A percentile compares a stretch with the other conserved stretches of the same genome.
phyloP scores from a whole-genome alignment of 1,139 yeast species.

The Tardiomyces depauwii region DNA sequence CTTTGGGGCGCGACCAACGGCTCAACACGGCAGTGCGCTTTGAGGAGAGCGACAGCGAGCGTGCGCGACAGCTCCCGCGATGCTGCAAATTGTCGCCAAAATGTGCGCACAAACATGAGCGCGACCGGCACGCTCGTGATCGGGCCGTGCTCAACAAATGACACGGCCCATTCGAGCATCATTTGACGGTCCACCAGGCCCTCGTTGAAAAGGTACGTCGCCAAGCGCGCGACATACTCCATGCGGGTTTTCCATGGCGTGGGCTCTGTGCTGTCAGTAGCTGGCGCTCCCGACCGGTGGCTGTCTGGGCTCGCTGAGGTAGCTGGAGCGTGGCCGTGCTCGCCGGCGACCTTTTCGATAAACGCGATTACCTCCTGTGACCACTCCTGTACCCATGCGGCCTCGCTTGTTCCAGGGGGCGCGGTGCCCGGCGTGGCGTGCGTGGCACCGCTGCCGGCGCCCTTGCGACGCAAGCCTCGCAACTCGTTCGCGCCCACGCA shows the following conservation, averaged over 20 bases:
- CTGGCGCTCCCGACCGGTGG: slow-evolving; percentile 5
- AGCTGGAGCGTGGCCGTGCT: not conserved
- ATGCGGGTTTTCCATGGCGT: slow-evolving; percentile 39
- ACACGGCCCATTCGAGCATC: slow-evolving; percentile 53
- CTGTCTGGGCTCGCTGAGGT: not conserved
- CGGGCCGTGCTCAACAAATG: slow-evolving; percentile 40
- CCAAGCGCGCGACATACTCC: slow-evolving; percentile 46
- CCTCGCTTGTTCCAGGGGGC: slow-evolving; percentile 29
- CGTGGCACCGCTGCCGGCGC: not conserved
- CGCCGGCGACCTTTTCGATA: slow-evolving; percentile 34
- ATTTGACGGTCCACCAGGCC: slow-evolving; percentile 49
- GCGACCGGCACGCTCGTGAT: slow-evolving; percentile 39
- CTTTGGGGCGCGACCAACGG: not conserved
- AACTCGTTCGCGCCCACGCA: slow-evolving; percentile 81
- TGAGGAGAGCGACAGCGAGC: slow-evolving; percentile 36
- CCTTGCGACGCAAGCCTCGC: slow-evolving; percentile 50
- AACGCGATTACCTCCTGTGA: slow-evolving; percentile 64
- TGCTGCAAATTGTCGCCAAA: slow-evolving; percentile 52
- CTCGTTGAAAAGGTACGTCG: slow-evolving; percentile 57
- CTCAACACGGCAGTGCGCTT: not conserved
- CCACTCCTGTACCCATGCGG: slow-evolving; percentile 78
- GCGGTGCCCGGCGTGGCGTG: slow-evolving; percentile 11
- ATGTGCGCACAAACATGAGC: slow-evolving; percentile 47
- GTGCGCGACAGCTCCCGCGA: slow-evolving; percentile 39
- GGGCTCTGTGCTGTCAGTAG: slow-evolving; percentile 17